Conservation (phyloP, 2,329 filamentous ascomycete genomes). For the Neonectria punicea region DNA sequence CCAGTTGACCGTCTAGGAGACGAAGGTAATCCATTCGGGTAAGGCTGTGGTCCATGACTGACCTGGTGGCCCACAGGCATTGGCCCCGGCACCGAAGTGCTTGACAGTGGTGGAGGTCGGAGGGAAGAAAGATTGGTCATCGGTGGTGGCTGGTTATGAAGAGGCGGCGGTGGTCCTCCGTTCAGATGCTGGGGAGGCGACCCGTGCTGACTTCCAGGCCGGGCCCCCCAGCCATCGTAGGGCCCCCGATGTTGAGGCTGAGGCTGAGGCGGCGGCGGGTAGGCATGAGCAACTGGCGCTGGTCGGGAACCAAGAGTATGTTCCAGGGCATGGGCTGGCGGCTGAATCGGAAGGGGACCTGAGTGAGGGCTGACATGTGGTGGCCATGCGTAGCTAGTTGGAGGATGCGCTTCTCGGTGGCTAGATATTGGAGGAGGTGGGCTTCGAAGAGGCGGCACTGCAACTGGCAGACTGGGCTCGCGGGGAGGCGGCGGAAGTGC, state of each 20-base stretch:
- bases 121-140: constrained; percentile 56
- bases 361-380: constrained; percentile 37
- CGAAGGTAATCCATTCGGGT: constrained; percentile 57
- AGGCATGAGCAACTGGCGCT: constrained; percentile 41
- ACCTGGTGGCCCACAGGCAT: constrained; percentile 54
- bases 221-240: constrained; percentile 60
- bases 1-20: constrained; percentile 60
- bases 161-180: constrained; percentile 52
- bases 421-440: constrained; percentile 42
- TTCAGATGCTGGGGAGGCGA: constrained; percentile 62
- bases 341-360: constrained; percentile 36
- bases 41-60: constrained; percentile 46
- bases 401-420: constrained; percentile 41
- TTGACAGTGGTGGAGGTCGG: constrained; percentile 59
- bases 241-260: constrained; percentile 39
- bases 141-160: constrained; percentile 44
- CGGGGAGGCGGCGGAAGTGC: constrained; percentile 30
- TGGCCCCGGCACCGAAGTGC: constrained; percentile 55
- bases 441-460: constrained; percentile 42
- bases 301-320: constrained; percentile 44
- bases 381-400: constrained; percentile 40
- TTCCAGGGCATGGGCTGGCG: constrained; percentile 39
- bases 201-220: constrained; percentile 60
- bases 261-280: constrained; percentile 41
- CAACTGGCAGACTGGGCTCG: constrained; percentile 30